These are phyloP conservation scores for Rhododendron williamsianum DNA, from an alignment of 148 eudicot species.

Conservation along the genomic window DNA sequence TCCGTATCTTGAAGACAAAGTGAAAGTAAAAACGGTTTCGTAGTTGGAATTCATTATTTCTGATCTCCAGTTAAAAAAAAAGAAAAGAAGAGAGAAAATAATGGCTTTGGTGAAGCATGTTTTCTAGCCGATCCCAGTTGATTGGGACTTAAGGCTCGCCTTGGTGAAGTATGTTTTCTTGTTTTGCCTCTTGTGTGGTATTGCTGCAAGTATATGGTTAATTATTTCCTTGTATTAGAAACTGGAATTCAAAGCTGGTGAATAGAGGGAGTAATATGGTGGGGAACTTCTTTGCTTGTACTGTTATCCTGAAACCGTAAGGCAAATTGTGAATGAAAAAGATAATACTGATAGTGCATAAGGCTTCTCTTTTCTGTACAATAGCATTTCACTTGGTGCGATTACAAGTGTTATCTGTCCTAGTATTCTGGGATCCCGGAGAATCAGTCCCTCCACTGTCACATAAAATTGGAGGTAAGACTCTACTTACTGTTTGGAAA, in stretches of 20 bases:
- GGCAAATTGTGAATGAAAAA: neutral
- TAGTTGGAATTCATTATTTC: neutral
- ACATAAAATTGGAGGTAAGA: too few relatives aligned
- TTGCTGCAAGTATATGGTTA: neutral
- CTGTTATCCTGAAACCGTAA: neutral
- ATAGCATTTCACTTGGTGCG: neutral
- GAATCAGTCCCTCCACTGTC: neutral
- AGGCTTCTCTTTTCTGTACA: neutral
- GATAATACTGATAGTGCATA: neutral
- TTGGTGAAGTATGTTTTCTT: neutral
- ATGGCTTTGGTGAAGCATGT: neutral
- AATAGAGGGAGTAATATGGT: neutral
- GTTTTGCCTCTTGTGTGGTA: neutral
- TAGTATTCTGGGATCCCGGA: neutral
- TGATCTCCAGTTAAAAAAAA: neutral
- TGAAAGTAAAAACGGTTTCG: neutral
- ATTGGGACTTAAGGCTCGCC: neutral
- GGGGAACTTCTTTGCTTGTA: neutral
- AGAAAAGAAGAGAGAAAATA: neutral
- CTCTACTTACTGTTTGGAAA: too few relatives aligned
- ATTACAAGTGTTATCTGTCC: neutral
- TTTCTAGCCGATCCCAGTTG: neutral
- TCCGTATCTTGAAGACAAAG: constrained; percentile 44
- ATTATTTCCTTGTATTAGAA: neutral
- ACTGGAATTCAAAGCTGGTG: neutral